Conservation (phyloP, 768 basidiomycete genomes). For the Porpolomopsis calyptriformis region DNA sequence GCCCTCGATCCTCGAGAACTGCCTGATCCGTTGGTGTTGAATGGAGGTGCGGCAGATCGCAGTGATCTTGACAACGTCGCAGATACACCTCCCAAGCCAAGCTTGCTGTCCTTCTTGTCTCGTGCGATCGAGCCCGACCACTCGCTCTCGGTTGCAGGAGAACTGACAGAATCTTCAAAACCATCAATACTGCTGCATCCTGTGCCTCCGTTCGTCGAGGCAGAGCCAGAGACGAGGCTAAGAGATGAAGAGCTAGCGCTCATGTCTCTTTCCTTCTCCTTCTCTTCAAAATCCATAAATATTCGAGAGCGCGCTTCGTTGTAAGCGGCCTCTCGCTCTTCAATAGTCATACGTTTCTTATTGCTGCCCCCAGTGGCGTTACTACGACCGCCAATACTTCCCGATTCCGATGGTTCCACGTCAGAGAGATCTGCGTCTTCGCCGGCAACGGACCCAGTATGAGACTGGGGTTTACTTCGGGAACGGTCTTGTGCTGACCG, state of each 20-base stretch:
- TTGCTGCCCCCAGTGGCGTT: slow-evolving; percentile 47
- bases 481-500: slow-evolving; percentile 43
- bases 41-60: slow-evolving; percentile 40
- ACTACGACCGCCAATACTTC: slow-evolving; percentile 64
- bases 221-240: slow-evolving; percentile 60
- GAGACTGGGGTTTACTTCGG: slow-evolving; percentile 50
- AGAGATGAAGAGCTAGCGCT: slow-evolving; percentile 70
- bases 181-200: slow-evolving; percentile 55
- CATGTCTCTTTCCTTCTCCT: slow-evolving; percentile 59
- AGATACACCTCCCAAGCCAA: slow-evolving; percentile 33
- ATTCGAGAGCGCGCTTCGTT: slow-evolving; percentile 78
- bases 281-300: slow-evolving; percentile 75
- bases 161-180: slow-evolving; percentile 57
- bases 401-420: slow-evolving; percentile 68
- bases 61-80: slow-evolving; percentile 51
- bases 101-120: slow-evolving; percentile 45
- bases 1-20: slow-evolving; percentile 67
- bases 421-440: slow-evolving; percentile 75
- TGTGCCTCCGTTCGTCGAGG: slow-evolving; percentile 37
- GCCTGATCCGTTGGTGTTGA: slow-evolving; percentile 40
- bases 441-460: slow-evolving; percentile 58
- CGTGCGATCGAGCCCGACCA: slow-evolving; percentile 50
- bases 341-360: slow-evolving; percentile 70
- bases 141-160: slow-evolving; percentile 73
- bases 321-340: slow-evolving; percentile 84